Conservation (phyloP, 768 basidiomycete genomes). For the Gyrodon lividus region DNA sequence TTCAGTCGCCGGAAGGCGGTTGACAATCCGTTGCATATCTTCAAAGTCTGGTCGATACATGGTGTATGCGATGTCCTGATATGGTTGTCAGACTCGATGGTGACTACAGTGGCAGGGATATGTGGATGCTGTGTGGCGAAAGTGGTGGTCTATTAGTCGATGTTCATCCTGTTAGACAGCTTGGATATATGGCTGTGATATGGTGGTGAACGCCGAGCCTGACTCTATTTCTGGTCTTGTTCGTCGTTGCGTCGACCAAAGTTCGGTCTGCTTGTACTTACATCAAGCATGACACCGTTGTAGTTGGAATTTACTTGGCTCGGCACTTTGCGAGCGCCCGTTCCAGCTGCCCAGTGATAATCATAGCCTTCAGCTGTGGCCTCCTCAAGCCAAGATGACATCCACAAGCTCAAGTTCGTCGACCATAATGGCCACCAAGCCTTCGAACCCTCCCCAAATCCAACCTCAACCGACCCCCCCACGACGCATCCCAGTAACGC, state of each 20-base stretch:
- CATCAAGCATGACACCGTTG: neutral
- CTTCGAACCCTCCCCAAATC: slow-evolving; percentile 26
- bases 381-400: slow-evolving; percentile 12
- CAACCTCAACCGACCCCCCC: slow-evolving; percentile 45
- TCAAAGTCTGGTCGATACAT: slow-evolving; percentile 34
- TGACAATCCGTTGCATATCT: slow-evolving; percentile 58
- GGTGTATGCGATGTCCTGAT: neutral
- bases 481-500: slow-evolving; percentile 78
- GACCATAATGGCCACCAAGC: slow-evolving; percentile 42
- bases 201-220: neutral
- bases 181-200: neutral
- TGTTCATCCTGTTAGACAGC: neutral
- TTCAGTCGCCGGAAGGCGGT: slow-evolving; percentile 57
- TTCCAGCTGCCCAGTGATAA: neutral
- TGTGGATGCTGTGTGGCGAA: slow-evolving; percentile 3
- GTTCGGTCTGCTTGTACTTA: neutral
- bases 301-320: neutral
- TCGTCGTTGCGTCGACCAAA: neutral
- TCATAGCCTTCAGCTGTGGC: neutral
- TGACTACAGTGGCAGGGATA: neutral
- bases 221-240: neutral
- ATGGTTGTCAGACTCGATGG: neutral
- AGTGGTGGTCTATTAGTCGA: neutral
- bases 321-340: slow-evolving; percentile 24
- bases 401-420: slow-evolving; percentile 52